Base-by-base conservation (phyloP, 2,329 filamentous ascomycete genomes). In the Hypoxylon rubiginosum region DNA sequence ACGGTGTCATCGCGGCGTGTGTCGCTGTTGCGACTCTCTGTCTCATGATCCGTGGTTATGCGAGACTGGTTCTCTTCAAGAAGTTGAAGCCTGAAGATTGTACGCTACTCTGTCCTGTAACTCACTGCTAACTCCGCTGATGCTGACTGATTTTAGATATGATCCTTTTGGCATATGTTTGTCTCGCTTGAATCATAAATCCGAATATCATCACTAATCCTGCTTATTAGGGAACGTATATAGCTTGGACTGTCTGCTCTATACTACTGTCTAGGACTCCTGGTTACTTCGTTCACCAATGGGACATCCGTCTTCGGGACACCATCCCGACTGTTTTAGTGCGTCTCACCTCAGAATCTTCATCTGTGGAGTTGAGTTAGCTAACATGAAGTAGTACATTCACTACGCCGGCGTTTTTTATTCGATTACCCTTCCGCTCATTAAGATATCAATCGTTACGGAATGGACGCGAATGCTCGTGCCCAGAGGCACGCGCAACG, bases 361-460 rank as follows among this genome's bases (percentile, higher is more conserved):
- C 21, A 21, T 53, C 8, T 32, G 15, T 30, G 6, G 5, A 15
- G 2, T 15, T 13, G 10, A 21, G 26, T 15, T 45, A 6, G 30
- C 19, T 46, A 28, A 58, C 26, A 49, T 24, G 10, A 21, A n/a
- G 34, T 17, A 65, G 57, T 60, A 79, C 72, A 70, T 74, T 19
- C 73, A 81, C 39, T 73, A 79, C 34, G 59, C 63, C 11, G 60
- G 62, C 52, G 68, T 71, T 66, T 77, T 70, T 61, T 82, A 82
- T 64, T 77, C 75, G 0, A 73, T 76, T 34, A 74, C 76, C 17
- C 75, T 83, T 1, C 77, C 79, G 0, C 72, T 81, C 5, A 64
- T 82, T 54, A 83, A 83, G 57, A 75, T 74, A 0, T 76, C 79
- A 11, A 82, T 84, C 50, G 73, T 84, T 11, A 49, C 81, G 8